phyloP scores from a whole-genome alignment of 345 rosid species.

The Acer campestre region DNA sequence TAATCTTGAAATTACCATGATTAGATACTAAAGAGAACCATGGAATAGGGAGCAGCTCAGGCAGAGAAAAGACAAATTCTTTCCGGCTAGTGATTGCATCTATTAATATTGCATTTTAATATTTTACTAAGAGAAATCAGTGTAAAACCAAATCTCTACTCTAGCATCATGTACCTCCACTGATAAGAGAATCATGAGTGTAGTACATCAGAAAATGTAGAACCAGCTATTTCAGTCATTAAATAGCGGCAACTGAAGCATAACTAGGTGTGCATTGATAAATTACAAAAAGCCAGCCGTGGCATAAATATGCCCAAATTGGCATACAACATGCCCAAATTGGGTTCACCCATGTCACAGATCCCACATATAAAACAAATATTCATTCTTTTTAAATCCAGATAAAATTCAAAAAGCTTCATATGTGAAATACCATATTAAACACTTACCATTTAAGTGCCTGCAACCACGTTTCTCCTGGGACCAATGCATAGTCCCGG shows the following conservation, averaged over 20 bases:
- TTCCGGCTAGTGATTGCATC: not conserved
- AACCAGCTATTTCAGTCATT: not conserved
- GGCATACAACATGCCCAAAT: not conserved
- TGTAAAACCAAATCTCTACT: not conserved
- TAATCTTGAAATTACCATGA: not conserved
- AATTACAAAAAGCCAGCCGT: not conserved
- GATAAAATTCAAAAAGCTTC: conserved; percentile 3
- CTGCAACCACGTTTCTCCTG: conserved; percentile 93
- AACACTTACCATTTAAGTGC: conserved; percentile 82
- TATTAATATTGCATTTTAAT: not conserved
- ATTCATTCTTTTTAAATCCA: not conserved
- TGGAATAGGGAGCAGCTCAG: not conserved
- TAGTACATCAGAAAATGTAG: not conserved
- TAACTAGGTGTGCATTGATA: not conserved
- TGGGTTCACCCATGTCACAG: not conserved
- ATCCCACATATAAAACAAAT: not conserved
- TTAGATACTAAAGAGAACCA: conserved; percentile 1
- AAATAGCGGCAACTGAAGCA: not conserved
- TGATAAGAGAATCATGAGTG: not conserved
- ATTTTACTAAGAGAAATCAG: not conserved
- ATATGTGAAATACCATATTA: not conserved
- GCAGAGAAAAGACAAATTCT: not conserved
- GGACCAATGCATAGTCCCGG: conserved; percentile 89
- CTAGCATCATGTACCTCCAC: not conserved
- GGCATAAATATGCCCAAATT: too few species aligned